These are phyloP conservation scores for Clonostachys solani DNA, from an alignment of 2,329 filamentous ascomycete species.

Conservation along the genomic window DNA sequence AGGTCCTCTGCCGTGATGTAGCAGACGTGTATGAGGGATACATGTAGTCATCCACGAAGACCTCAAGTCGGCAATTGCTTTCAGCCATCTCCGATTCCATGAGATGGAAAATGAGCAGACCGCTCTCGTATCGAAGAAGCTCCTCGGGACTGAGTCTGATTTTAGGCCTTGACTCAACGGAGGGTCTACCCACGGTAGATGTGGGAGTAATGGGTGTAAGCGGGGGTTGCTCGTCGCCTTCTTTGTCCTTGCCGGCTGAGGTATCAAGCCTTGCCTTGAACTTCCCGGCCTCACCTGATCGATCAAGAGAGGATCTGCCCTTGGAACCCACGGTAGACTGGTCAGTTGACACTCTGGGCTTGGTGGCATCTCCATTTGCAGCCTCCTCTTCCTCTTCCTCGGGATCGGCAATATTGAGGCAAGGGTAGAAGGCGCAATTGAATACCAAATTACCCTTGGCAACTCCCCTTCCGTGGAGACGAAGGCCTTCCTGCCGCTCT, in stretches of 20 bases:
- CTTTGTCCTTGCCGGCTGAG: constrained; percentile 10
- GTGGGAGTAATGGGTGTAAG: constrained; percentile 18
- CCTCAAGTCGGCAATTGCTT: constrained; percentile 73
- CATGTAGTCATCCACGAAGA: constrained; percentile 90
- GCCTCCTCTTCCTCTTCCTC: constrained; percentile 71
- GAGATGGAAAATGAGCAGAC: constrained; percentile 90
- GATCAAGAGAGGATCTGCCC: constrained; percentile 2
- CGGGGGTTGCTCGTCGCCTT: neutral
- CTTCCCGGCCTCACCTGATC: constrained; percentile 32
- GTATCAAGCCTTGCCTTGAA: constrained; percentile 30
- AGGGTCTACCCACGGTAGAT: constrained; percentile 39
- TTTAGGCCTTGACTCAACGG: constrained; percentile 60
- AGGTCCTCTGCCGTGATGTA: constrained; percentile 62
- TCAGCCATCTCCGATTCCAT: constrained; percentile 83
- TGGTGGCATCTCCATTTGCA: constrained; percentile 32
- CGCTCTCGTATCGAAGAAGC: constrained; percentile 81
- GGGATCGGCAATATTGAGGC: constrained; percentile 81
- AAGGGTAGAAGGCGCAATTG: constrained; percentile 86
- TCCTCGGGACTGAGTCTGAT: constrained; percentile 76
- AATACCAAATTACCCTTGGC: constrained; percentile 80
- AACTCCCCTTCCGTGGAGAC: constrained; percentile 66
- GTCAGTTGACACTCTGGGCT: constrained; percentile 11
- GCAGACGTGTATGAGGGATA: constrained; percentile 86
- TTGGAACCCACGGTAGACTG: constrained; percentile 2
- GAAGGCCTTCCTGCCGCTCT: constrained; percentile 61